These are phyloP conservation scores for Sporothrix curviconia DNA, from an alignment of 2,329 filamentous ascomycete species.

Conservation along the genomic window DNA sequence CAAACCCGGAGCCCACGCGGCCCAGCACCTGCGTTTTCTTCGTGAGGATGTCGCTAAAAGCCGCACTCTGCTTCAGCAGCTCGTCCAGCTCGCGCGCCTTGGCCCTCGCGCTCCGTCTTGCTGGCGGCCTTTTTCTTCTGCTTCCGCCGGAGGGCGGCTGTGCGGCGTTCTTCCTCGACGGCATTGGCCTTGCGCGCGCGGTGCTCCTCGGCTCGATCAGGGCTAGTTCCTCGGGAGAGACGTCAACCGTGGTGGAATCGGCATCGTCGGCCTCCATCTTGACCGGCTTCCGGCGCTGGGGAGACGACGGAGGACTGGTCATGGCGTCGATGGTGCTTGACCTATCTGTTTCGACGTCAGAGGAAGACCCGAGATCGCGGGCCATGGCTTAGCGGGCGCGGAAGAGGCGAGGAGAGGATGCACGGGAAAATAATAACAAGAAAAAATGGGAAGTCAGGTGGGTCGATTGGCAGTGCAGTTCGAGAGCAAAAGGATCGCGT, in stretches of 20 bases:
- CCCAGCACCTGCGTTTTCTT: slow-evolving; percentile 58
- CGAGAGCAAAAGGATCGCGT: neutral
- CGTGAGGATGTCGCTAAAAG: slow-evolving; percentile 57
- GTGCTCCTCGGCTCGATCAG: slow-evolving; percentile 35
- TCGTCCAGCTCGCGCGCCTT: slow-evolving; percentile 56
- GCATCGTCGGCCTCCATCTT: neutral
- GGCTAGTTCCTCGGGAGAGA: slow-evolving; percentile 7
- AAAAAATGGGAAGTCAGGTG: too few relatives aligned
- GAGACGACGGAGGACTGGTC: slow-evolving; percentile 16
- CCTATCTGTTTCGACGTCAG: slow-evolving; percentile 10
- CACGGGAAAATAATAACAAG: neutral
- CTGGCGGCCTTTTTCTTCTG: slow-evolving; percentile 44
- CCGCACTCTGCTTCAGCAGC: slow-evolving; percentile 51
- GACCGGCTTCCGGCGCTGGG: neutral
- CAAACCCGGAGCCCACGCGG: slow-evolving; percentile 53
- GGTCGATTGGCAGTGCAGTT: too few relatives aligned
- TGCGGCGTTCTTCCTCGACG: slow-evolving; percentile 36
- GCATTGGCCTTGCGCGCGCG: slow-evolving; percentile 43
- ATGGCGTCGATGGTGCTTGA: slow-evolving; percentile 4
- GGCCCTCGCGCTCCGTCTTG: slow-evolving; percentile 46
- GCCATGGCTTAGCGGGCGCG: slow-evolving; percentile 4
- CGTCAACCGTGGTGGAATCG: neutral
- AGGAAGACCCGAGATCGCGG: slow-evolving; percentile 7
- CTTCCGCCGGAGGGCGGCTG: slow-evolving; percentile 32
- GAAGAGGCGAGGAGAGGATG: neutral